Percentiles rank a stretch among this genome's conserved stretches.
Conservation (phyloP, 2,329 filamentous ascomycete species). For the Aspergillus oerlinghausenensis region DNA sequence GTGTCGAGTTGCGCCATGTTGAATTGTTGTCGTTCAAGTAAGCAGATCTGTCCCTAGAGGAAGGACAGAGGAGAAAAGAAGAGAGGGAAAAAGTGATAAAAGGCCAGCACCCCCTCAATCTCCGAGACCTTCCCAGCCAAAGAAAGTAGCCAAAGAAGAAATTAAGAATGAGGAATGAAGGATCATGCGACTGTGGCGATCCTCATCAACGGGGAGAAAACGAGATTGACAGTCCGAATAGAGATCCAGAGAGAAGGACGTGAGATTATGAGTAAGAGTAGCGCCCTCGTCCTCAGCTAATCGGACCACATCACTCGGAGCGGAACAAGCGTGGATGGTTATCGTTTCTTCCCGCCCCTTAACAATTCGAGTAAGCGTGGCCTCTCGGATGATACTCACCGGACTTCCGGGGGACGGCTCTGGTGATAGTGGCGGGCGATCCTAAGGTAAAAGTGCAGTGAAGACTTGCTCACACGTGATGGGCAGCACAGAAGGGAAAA, state of each 20-base stretch:
- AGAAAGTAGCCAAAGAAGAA: not conserved
- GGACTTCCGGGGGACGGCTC: not conserved
- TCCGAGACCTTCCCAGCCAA: not conserved
- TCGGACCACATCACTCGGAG: not conserved
- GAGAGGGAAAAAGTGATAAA: not conserved
- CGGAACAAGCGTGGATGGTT: not conserved
- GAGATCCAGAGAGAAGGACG: not conserved
- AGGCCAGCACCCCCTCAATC: not conserved
- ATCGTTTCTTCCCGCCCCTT: not conserved
- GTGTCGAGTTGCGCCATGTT: slow-evolving; percentile 93
- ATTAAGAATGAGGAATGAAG: slow-evolving; percentile 9
- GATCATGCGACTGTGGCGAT: not conserved
- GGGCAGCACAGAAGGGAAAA: not conserved
- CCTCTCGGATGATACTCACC: not conserved
- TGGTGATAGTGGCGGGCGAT: not conserved
- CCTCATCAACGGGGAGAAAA: not conserved
- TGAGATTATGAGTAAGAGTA: not conserved
- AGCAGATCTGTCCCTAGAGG: slow-evolving; percentile 3
- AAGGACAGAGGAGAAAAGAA: not conserved
- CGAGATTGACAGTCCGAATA: not conserved
- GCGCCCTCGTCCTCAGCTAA: not conserved
- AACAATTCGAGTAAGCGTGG: not conserved
- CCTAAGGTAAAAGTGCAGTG: not conserved
- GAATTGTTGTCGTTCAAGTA: not conserved
- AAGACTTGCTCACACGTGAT: not conserved